phyloP scores from a whole-genome alignment of 768 basidiomycete genomes.

The Myochromella boudieri region DNA sequence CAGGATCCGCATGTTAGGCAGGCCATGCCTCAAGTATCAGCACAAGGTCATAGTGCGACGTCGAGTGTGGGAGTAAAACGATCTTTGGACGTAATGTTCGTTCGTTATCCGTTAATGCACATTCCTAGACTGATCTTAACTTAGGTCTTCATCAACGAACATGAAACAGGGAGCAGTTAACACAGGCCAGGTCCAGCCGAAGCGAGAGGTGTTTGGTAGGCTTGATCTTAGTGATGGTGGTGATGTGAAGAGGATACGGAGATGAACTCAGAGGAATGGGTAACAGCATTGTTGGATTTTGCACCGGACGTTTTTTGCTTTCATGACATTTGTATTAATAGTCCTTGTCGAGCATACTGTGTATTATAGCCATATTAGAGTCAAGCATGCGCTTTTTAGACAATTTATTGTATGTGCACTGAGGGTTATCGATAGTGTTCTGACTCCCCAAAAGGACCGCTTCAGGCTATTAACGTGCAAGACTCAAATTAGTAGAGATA shows the following conservation, averaged over 20 bases:
- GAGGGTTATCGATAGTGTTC: no score
- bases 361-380: no score
- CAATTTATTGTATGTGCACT: no score
- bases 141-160: constrained; percentile 21
- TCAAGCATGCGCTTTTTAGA: no score
- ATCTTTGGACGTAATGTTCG: constrained; percentile 31
- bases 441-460: no score
- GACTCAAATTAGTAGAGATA: no score
- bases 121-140: neutral
- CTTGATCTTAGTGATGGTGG: constrained; percentile 38
- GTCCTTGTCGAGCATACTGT: no score
- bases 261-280: no score
- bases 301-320: no score
- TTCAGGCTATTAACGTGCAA: no score
- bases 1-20: constrained; percentile 16
- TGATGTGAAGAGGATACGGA: constrained; percentile 42
- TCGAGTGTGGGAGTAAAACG: constrained; percentile 29
- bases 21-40: constrained; percentile 3
- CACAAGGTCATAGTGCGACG: constrained; percentile 15
- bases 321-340: no score
- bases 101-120: neutral
- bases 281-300: no score
- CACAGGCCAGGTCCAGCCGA: constrained; percentile 17
- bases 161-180: constrained; percentile 26
- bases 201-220: constrained; percentile 32